Base-by-base conservation (phyloP, 805 yeast species). In the Tetrapisispora fleetii region DNA sequence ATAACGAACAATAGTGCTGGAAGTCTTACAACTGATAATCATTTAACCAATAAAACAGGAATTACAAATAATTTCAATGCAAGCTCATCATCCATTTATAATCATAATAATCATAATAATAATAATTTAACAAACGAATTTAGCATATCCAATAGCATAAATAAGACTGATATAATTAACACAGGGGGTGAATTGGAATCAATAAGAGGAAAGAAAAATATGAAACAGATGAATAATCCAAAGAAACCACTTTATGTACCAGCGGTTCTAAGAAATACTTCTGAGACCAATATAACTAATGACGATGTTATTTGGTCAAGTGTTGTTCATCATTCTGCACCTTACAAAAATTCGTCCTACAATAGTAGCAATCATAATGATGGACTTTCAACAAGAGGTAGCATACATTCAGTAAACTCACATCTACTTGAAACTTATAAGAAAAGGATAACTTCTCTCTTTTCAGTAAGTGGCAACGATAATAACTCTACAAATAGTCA, bases 211-310 rank as follows among this genome's bases (percentile, higher is more conserved):
- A 59, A 56, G 38, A 55, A 54, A 28, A 49, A 44, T 9, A 32
- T 83, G 21, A 83, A 81, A 61, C 95, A 88, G 58, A 79, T 89
- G 52, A 79, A 80, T 49, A 83, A 83, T 43, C 90, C 88, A 53
- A 78, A 88, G 63, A 83, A 86, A 58, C 96, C 97, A 10, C 70
- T 90, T 70, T 90, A 88, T 59, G 74, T 85, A 0, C 98, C 98
- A 0, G 96, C 96, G 0, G 98, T 90, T 11, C 71, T 90, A 46
- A 75, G 86, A 55, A 74, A 75, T 39, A 71, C 72, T 13, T 65
- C 74, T 0, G 65, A 62, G 49, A 72, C 76, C 1, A 72, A 72
- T 45, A 57, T 72, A 40, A 71, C 70, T 17, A 68, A 66, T n/a
- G 74, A 70, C 43, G 73, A 69, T 49, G 50, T 70, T 19, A 60